Conservation (phyloP, 164 flowering plant species). For the Piper betle region DNA sequence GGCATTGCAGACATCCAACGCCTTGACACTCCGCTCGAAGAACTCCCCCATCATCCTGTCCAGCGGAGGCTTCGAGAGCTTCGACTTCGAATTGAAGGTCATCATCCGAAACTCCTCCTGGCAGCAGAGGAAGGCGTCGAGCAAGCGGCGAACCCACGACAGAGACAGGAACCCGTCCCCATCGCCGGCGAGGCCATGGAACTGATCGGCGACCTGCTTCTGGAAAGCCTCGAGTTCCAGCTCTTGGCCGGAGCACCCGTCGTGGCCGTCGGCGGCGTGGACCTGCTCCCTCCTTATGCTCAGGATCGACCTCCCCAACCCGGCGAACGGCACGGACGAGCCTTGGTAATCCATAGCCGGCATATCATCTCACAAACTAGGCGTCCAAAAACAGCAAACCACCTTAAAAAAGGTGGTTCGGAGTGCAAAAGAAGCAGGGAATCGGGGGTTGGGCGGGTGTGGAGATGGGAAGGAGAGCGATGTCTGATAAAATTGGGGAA, state of each 20-base stretch:
- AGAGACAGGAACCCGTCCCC: constrained; percentile 52
- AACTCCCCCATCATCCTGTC: constrained; percentile 48
- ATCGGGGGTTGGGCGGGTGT: no score
- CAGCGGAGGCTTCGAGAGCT: constrained; percentile 32
- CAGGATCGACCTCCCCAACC: constrained; percentile 47
- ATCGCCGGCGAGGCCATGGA: constrained; percentile 24
- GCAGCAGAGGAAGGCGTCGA: constrained; percentile 56
- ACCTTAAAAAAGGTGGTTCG: no score
- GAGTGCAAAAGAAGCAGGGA: no score
- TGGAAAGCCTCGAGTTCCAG: constrained; percentile 61
- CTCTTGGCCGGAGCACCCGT: constrained; percentile 16
- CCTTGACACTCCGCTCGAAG: constrained; percentile 72
- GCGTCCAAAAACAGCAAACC: not conserved
- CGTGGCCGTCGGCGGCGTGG: constrained; percentile 48
- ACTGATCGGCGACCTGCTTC: constrained; percentile 41
- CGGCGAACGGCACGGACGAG: constrained; percentile 25
- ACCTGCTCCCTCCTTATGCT: constrained; percentile 60
- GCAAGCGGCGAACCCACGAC: constrained; percentile 56
- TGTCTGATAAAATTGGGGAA: no score
- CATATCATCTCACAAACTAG: constrained; percentile 23
- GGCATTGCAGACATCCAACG: constrained; percentile 84
- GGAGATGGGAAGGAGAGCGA: no score
- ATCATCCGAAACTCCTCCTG: constrained; percentile 69
- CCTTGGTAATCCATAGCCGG: constrained; percentile 65
- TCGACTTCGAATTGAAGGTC: constrained; percentile 24